Conservation (phyloP, 2,329 filamentous ascomycete genomes). For the Graphilbum ipis-grandicollis region DNA sequence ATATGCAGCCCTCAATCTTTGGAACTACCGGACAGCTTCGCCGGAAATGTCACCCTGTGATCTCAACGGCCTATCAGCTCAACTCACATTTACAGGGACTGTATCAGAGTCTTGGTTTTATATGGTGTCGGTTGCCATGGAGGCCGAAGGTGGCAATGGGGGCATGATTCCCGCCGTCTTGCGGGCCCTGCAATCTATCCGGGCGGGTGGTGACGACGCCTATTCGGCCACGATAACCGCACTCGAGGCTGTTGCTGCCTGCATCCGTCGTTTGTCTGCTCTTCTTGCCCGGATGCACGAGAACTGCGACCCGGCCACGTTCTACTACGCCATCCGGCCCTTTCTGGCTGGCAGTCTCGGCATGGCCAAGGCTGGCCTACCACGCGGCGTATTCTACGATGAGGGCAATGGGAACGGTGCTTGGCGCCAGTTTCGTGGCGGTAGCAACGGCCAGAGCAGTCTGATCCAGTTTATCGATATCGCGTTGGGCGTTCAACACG, state of each 20-base stretch:
- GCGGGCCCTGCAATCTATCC: constrained; percentile 53
- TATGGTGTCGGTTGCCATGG: constrained; percentile 73
- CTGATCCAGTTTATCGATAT: constrained; percentile 89
- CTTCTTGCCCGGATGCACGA: constrained; percentile 78
- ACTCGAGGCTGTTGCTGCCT: constrained; percentile 46
- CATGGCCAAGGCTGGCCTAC: constrained; percentile 71
- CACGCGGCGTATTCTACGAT: constrained; percentile 72
- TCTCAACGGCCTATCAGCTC: constrained; percentile 50
- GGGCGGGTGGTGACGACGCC: constrained; percentile 36
- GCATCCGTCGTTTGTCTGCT: constrained; percentile 48
- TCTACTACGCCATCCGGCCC: constrained; percentile 77
- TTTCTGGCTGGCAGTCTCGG: constrained; percentile 86
- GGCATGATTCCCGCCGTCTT: constrained; percentile 60
- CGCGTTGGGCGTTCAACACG: constrained; percentile 67
- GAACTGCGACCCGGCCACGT: constrained; percentile 68
- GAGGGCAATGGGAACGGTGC: constrained; percentile 45
- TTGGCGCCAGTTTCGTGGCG: constrained; percentile 70
- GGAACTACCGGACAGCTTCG: constrained; percentile 53
- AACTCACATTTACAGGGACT: constrained; percentile 77
- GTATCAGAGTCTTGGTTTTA: constrained; percentile 92
- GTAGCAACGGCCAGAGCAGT: constrained; percentile 85
- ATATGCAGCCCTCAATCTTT: constrained; percentile 71
- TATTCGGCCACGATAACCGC: constrained; percentile 24
- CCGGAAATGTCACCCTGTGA: constrained; percentile 25
- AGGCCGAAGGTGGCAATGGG: constrained; percentile 52